phyloP scores from a whole-genome alignment of 2,329 filamentous ascomycete genomes.

The Phialophora expanda region DNA sequence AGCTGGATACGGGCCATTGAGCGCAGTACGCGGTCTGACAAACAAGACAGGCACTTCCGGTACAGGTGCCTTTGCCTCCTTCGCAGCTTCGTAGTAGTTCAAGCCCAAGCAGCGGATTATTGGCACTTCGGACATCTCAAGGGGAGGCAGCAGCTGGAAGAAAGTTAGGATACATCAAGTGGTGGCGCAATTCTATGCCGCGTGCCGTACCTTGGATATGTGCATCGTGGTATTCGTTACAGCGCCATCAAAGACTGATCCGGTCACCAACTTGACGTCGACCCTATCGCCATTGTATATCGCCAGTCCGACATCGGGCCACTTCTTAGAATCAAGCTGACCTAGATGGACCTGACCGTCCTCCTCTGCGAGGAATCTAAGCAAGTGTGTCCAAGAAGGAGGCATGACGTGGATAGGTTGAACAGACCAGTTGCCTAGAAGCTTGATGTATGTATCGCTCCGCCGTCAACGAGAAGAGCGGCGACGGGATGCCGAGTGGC shows the following conservation, averaged over 20 bases:
- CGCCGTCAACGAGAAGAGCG: not conserved
- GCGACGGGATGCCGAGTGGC: not conserved
- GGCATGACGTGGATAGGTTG: not conserved
- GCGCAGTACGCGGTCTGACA: constrained; percentile 46
- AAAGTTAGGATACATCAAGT: not conserved
- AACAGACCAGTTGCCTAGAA: not conserved
- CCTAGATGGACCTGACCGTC: constrained; percentile 49
- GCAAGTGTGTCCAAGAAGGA: constrained; percentile 47
- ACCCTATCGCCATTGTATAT: constrained; percentile 43
- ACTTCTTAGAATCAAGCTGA: constrained; percentile 45
- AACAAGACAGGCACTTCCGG: constrained; percentile 46
- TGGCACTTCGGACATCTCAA: constrained; percentile 10
- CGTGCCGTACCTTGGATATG: constrained; percentile 3
- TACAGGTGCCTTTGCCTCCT: constrained; percentile 46
- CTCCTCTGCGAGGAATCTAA: constrained; percentile 50
- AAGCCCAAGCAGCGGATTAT: constrained; percentile 53
- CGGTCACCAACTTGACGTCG: constrained; percentile 43
- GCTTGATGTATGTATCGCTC: not conserved
- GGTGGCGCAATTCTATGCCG: not conserved
- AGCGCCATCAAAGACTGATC: constrained; percentile 44
- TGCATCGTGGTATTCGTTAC: constrained; percentile 41
- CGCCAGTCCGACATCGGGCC: constrained; percentile 46
- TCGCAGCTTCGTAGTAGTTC: constrained; percentile 51
- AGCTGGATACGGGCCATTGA: constrained; percentile 42
- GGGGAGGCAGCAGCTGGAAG: constrained; percentile 1